Conservation (phyloP, 2,329 filamentous ascomycete genomes). For the Neonectria coccinea region DNA sequence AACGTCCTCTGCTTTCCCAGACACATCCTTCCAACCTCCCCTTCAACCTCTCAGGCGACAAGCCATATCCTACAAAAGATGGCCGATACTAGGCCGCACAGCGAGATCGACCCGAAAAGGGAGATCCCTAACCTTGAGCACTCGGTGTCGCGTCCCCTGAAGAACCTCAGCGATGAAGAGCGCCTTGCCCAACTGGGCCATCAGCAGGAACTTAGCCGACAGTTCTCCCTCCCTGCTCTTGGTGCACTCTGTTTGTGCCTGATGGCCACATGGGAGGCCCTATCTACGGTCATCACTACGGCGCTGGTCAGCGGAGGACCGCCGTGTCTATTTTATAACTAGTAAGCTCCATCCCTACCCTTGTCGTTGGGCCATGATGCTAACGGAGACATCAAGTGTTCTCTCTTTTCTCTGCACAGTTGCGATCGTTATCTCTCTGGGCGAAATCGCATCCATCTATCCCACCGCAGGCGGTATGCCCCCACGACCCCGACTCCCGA, state of each 20-base stretch:
- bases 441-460: constrained; percentile 54
- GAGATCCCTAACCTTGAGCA: constrained; percentile 11
- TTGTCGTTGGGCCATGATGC: background rate
- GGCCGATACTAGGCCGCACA: constrained; percentile 4
- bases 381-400: constrained; percentile 47
- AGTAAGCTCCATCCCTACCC: constrained; percentile 42
- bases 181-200: constrained; percentile 27
- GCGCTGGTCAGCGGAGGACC: constrained; percentile 18
- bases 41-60: background rate
- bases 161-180: constrained; percentile 27
- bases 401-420: constrained; percentile 56
- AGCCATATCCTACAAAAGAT: background rate
- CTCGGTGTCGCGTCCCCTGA: constrained; percentile 18
- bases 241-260: constrained; percentile 20
- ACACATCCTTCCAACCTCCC: no score
- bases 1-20: background rate
- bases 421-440: constrained; percentile 54
- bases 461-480: constrained; percentile 49
- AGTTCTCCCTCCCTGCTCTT: constrained; percentile 22
- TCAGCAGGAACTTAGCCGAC: constrained; percentile 21
- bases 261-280: constrained; percentile 27
- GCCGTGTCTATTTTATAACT: constrained; percentile 45
- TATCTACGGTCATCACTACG: constrained; percentile 21
- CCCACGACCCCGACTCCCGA: background rate
- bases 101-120: constrained; percentile 16